These are phyloP conservation scores for Phytophthora pluvialis DNA, from an alignment of 352 stramenopile genomes.

Conservation along the genomic window DNA sequence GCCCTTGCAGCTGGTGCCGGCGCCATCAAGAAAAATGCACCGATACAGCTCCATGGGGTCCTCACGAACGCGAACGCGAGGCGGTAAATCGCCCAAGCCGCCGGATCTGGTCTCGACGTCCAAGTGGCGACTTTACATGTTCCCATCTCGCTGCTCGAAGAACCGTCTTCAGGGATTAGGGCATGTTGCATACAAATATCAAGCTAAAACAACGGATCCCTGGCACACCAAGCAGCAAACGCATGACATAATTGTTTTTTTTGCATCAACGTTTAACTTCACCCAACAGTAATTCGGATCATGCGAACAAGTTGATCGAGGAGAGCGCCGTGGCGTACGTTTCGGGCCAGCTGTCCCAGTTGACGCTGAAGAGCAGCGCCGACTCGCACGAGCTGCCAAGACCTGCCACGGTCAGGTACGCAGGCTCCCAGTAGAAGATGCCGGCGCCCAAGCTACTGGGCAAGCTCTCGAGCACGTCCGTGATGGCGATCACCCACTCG, in stretches of 20 bases:
- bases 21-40: neutral
- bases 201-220: slow-evolving; percentile 4
- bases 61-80: no score
- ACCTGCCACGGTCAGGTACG: slow-evolving; percentile 24
- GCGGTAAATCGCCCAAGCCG: no score
- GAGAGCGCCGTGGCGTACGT: slow-evolving; percentile 31
- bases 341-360: slow-evolving; percentile 26
- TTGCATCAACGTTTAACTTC: neutral
- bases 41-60: neutral
- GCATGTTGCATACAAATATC: neutral
- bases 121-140: neutral
- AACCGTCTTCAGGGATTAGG: slow-evolving; percentile 12
- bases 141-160: neutral
- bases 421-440: slow-evolving; percentile 46
- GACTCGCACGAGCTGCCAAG: slow-evolving; percentile 39
- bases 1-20: slow-evolving; percentile 14
- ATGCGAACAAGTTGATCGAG: slow-evolving; percentile 33
- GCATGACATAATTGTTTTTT: neutral
- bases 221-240: slow-evolving; percentile 5
- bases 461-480: slow-evolving; percentile 27
- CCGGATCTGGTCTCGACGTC: neutral
- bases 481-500: slow-evolving; percentile 32
- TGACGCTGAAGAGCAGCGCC: slow-evolving; percentile 37
- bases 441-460: slow-evolving; percentile 28
- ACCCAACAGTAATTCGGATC: neutral